Percentiles rank a stretch among this genome's conserved stretches.
phyloP scores from a whole-genome alignment of 2,329 filamentous ascomycete species.

The Fusarium luffae region DNA sequence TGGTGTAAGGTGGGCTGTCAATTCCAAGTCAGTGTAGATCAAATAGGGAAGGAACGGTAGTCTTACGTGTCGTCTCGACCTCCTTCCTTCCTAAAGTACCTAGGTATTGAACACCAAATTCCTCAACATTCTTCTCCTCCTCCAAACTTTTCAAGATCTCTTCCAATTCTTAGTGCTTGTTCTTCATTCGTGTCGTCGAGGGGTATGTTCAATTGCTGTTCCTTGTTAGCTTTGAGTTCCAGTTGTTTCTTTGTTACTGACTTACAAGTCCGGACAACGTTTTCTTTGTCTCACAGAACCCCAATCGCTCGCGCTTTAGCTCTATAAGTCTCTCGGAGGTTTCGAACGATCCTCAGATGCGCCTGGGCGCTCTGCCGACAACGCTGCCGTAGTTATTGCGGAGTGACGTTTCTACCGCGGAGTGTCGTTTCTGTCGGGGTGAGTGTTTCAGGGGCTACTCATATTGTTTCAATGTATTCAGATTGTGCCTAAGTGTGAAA shows the following conservation, averaged over 20 bases:
- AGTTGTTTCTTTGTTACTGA: neutral
- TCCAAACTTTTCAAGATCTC: accelerated
- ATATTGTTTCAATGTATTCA: neutral
- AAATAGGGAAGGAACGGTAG: neutral
- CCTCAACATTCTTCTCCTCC: neutral
- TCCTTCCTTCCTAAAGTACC: neutral
- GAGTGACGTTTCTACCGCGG: neutral
- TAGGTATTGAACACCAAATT: neutral
- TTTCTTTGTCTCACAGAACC: neutral
- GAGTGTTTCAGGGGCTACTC: neutral
- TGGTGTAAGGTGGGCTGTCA: neutral
- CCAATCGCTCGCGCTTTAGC: neutral
- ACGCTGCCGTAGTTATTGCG: neutral
- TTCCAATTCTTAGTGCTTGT: neutral
- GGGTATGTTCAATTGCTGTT: neutral
- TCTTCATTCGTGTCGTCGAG: neutral
- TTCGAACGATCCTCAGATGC: accelerated
- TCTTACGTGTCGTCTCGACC: conserved; percentile 8
- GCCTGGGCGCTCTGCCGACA: accelerated
- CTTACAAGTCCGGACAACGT: neutral
- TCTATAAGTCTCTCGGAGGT: neutral
- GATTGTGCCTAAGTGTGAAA: neutral
- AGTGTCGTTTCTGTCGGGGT: neutral
- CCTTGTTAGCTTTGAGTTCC: neutral
- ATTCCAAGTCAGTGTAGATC: neutral